Base-by-base conservation (phyloP, 1,139 yeast genomes). In the Blastobotrys persicus region DNA sequence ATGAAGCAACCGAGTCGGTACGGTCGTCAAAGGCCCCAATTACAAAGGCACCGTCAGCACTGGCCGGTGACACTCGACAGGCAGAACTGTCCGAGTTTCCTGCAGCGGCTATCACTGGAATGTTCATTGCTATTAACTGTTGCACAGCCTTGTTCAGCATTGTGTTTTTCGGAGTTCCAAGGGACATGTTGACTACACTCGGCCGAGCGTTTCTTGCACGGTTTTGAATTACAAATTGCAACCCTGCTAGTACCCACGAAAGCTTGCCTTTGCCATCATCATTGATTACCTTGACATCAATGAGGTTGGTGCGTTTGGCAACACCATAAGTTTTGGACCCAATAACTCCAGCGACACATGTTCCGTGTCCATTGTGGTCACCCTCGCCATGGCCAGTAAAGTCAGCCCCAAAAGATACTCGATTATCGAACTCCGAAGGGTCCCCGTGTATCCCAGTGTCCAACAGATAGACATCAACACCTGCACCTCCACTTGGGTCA, bases 261-360 rank as follows among this genome's bases (percentile, higher is more conserved):
- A 66, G 57, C 47, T 61, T 74, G 0, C 96, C 95, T 31, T 78
- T 76, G 0, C 96, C 97, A 40, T 64, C 60, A 11, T 65, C 63
- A 55, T 82, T 80, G 42, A 88, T 70, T 0, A 88, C 88, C 60
- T 88, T 88, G 12, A 89, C 80, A 40, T 83, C 92, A 7, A 85
- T 71, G 2, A 89, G 63, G 12, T 72, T 72, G 9, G 77, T 83
- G 17, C 76, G 67, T 60, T 89, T 89, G 9, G 96, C 86, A 0
- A 86, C 95, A 0, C 97, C 96, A 64, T 74, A 88, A 0, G 83
- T 79, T 34, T 64, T 67, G 0, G 96, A 86, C 0, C 94, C 96
- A 38, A 88, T 77, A n/a, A 88, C 67, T 0, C 97, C 96, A 0
- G 96, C 95, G 2, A 88, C 95, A 66, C 87, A 95, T 0, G 96